Percentiles rank a stretch among this genome's conserved stretches.
phyloP scores from a whole-genome alignment of 805 yeast genomes.

The Wilhelminamyces savonicus region DNA sequence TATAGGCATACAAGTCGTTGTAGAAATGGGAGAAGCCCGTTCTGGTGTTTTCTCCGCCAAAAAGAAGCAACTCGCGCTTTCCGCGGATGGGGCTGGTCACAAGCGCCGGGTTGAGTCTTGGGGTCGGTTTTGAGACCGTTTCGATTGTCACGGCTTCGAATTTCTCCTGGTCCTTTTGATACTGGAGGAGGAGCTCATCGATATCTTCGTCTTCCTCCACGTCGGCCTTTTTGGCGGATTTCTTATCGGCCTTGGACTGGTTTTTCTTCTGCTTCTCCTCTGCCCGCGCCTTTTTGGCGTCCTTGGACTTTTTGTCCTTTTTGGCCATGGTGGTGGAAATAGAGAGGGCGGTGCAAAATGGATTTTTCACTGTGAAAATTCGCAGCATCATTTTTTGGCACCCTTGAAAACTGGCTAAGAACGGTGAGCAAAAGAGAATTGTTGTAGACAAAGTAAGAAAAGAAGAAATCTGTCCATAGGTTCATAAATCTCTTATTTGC shows the following conservation, averaged over 20 bases:
- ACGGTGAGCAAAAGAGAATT: no score
- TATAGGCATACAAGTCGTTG: conserved; percentile 72
- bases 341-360: no score
- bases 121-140: conserved; percentile 52
- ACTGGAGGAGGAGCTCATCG: conserved; percentile 73
- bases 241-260: conserved; percentile 63
- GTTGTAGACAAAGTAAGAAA: no score
- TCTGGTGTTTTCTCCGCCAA: conserved; percentile 80
- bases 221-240: conserved; percentile 70
- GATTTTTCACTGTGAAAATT: no score
- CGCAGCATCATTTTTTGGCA: no score
- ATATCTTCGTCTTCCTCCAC: conserved; percentile 82
- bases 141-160: conserved; percentile 68
- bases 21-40: conserved; percentile 57
- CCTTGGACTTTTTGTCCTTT: conserved; percentile 79
- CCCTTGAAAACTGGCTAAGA: no score
- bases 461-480: no score
- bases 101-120: conserved; percentile 68
- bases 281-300: conserved; percentile 82
- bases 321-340: conserved; percentile 77
- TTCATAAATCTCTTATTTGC: no score
- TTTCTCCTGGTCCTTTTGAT: conserved; percentile 72
- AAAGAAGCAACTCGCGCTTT: conserved; percentile 69
- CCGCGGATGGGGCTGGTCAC: conserved; percentile 71
- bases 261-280: conserved; percentile 80